phyloP scores from a whole-genome alignment of 2,329 filamentous ascomycete species.

The Domatiomyces catenatus region DNA sequence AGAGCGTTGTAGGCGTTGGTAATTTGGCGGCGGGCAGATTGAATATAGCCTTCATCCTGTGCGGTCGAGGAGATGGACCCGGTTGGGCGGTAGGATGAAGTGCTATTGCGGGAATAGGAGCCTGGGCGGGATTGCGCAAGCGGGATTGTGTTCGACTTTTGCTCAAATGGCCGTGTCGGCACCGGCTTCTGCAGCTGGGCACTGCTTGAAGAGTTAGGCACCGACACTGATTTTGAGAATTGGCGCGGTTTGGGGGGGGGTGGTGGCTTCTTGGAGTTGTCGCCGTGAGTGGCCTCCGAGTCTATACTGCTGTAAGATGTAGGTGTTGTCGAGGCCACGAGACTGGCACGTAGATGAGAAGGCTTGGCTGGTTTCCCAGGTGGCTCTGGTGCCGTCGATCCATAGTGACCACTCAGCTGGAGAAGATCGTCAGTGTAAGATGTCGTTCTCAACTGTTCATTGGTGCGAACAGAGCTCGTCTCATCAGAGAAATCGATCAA shows the following conservation, averaged over 20 bases:
- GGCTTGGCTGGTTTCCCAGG: conserved; percentile 30
- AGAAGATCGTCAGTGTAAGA: conserved; percentile 6
- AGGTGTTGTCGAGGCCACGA: conserved; percentile 1
- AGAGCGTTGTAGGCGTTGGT: conserved; percentile 14
- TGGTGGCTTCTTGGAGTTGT: conserved; percentile 21
- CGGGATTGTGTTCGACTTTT: background rate
- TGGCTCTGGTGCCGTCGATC: background rate
- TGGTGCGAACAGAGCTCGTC: conserved; percentile 15
- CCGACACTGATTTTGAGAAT: conserved; percentile 6
- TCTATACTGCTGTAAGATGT: conserved; percentile 6
- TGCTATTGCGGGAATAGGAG: background rate
- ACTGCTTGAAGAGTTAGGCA: background rate
- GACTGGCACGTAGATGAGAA: conserved; percentile 20
- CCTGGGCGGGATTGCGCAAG: background rate
- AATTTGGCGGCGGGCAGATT: conserved; percentile 13
- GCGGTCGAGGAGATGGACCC: conserved; percentile 3
- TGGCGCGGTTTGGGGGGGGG: conserved; percentile 24
- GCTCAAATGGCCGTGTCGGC: background rate
- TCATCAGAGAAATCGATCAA: conserved; percentile 27
- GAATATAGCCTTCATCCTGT: conserved; percentile 15
- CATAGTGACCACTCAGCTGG: conserved; percentile 9
- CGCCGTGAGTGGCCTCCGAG: conserved; percentile 1
- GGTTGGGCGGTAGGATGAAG: background rate
- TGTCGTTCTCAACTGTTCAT: conserved; percentile 12
- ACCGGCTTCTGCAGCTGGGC: background rate